These are phyloP conservation scores for Fusarium hainanense DNA, from an alignment of 2,329 filamentous ascomycete genomes.

Conservation along the genomic window DNA sequence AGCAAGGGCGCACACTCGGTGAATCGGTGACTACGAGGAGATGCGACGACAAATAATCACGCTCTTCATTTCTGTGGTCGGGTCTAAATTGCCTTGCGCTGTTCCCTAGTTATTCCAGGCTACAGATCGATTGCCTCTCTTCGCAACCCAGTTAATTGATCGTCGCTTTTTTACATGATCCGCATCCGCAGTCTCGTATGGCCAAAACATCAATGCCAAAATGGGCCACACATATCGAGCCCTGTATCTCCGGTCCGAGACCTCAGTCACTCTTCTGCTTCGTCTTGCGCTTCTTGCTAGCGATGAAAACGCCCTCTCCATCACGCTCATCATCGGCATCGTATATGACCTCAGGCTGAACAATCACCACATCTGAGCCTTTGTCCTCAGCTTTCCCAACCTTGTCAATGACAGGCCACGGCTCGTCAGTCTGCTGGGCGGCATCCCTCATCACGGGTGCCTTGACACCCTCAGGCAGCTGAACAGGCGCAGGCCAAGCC, in stretches of 20 bases:
- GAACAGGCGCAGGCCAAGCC: slow-evolving; percentile 2
- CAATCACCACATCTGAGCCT: not conserved
- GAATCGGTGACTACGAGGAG: accelerated
- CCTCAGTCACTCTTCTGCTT: not conserved
- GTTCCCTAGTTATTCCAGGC: accelerated
- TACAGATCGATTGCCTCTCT: not conserved
- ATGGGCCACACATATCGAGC: no score
- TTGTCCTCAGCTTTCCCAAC: not conserved
- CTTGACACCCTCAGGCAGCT: not conserved
- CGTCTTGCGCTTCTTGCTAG: not conserved
- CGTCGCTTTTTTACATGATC: not conserved
- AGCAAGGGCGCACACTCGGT: accelerated
- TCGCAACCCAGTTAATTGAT: not conserved
- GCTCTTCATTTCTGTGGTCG: not conserved
- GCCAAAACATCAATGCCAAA: not conserved
- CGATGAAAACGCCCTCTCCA: not conserved
- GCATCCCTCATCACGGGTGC: not conserved
- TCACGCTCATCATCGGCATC: not conserved
- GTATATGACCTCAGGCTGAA: not conserved
- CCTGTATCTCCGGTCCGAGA: not conserved
- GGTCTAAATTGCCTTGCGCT: not conserved
- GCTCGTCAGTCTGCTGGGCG: not conserved
- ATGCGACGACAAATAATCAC: not conserved
- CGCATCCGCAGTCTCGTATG: not conserved
- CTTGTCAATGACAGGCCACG: not conserved